Evolutionary conservation across 2,329 filamentous ascomycete species (phyloP), one percentile per base, ranked within the genome.

Genomic region (Neonectria punicea): DNA sequence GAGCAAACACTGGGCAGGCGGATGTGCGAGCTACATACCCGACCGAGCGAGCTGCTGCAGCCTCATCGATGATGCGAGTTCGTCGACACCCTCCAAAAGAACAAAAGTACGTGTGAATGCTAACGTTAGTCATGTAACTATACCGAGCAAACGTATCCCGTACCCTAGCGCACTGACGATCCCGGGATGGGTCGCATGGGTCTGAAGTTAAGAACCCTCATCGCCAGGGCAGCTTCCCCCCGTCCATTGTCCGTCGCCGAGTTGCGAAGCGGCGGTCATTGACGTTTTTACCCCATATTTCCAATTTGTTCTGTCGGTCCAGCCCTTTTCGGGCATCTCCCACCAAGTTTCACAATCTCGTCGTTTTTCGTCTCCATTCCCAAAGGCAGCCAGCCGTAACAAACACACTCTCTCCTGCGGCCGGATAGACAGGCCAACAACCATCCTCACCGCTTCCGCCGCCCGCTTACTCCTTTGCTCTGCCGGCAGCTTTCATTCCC

Each of bases 101-200:
- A 46, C 25, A 36, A 25, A 5, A 36, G 28, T 50, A 14, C 18
- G 44, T 53, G 25, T 53, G 32, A 34, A 34, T 25, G 59, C 53
- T 25, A 25, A 6, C 25, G 25, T 25, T 25, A 25, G 25, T 25
- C 25, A 25, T 25, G 25, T 25, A 25, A 6, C 43, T 61, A 57
- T 39, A 16, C 13, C 36, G 36, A 8, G 25, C 39, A n/a, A n/a
- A 53, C 13, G 34, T 41, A 53, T 51, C 49, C 30, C 30, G 30
- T 28, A 55, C 55, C 36, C 49, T 60, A 34, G 61, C 32, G 61
- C 61, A 64, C 56, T 44, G 61, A 64, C 58, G 46, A 59, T 59
- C 56, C 36, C 61, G 56, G 56, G 51, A 44, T 59, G 56, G 43
- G 61, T 54, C 13, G 61, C 61, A 63, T 59, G 61, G 61, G 58